A percentile compares a stretch with the other conserved stretches of the same genome.
Conservation (phyloP, 352 stramenopile genomes). For the Globisporangium echinulatum region DNA sequence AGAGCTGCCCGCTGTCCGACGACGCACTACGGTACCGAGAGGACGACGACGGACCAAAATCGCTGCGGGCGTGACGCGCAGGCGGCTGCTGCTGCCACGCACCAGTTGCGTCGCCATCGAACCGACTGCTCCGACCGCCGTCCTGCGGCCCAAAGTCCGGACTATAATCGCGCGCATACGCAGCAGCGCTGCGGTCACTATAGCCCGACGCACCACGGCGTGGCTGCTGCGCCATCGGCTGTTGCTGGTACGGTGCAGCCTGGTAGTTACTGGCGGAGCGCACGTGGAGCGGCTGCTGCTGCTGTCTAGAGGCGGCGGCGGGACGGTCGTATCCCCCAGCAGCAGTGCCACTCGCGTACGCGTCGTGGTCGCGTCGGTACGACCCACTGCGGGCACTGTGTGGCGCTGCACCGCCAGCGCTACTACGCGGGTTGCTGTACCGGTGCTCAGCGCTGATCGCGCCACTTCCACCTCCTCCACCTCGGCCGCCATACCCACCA, state of each 20-base stretch:
- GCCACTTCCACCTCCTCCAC: conserved; percentile 4
- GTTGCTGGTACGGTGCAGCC: not conserved
- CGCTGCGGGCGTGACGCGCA: too few relatives aligned
- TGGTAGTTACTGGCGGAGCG: not conserved
- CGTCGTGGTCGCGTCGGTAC: conserved; percentile 5
- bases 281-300: conserved; percentile 8
- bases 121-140: not conserved
- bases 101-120: not conserved
- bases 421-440: not conserved
- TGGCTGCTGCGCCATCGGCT: not conserved
- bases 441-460: conserved; percentile 1
- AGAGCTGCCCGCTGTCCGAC: not conserved
- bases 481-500: not conserved
- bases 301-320: not conserved
- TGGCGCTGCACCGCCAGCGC: not conserved
- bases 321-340: not conserved
- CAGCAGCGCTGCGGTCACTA: conserved; percentile 6
- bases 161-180: conserved; percentile 2
- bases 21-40: not conserved
- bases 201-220: not conserved
- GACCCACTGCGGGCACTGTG: conserved; percentile 1
- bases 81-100: too few relatives aligned
- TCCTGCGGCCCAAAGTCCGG: conserved; percentile 7
- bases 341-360: not conserved
- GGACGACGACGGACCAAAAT: not conserved